phyloP scores from a whole-genome alignment of 2,329 filamentous ascomycete genomes.

The Lachnellula occidentalis region DNA sequence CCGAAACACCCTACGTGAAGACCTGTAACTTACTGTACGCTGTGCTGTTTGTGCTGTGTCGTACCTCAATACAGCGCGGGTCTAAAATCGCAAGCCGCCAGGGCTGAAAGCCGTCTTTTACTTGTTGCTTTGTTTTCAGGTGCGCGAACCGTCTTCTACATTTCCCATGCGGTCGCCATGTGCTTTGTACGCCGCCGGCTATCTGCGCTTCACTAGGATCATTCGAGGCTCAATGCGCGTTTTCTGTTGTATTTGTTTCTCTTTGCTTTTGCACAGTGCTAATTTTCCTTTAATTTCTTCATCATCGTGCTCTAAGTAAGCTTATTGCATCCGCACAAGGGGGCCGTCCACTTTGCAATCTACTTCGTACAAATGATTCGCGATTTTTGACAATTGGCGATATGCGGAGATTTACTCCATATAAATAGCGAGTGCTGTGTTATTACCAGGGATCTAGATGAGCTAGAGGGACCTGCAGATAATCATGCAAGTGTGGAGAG shows the following conservation, averaged over 20 bases:
- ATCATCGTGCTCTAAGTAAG: background rate
- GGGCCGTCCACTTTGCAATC: background rate
- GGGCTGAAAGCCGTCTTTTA: background rate
- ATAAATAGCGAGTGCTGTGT: constrained; percentile 11
- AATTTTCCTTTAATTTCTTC: background rate
- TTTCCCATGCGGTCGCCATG: background rate
- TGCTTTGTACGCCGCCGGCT: background rate
- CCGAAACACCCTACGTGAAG: background rate
- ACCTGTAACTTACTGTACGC: background rate
- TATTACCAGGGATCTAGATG: constrained; percentile 12
- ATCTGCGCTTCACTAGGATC: background rate
- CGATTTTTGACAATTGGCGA: background rate
- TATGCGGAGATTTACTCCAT: background rate
- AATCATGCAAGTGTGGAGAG: background rate
- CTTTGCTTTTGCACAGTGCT: too few relatives aligned
- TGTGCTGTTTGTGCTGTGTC: background rate
- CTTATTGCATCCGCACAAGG: background rate
- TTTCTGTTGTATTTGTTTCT: too few relatives aligned
- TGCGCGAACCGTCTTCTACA: background rate
- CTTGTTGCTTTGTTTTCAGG: background rate
- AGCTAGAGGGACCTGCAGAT: constrained; percentile 10
- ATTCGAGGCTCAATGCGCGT: background rate
- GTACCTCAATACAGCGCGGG: background rate
- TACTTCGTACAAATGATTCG: constrained; percentile 12
- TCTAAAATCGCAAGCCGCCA: too few relatives aligned